A percentile compares a stretch with the other conserved stretches of the same genome.
Evolutionary conservation across 2,329 filamentous ascomycete genomes (phyloP).

Genomic region (Xylaria sp.): DNA sequence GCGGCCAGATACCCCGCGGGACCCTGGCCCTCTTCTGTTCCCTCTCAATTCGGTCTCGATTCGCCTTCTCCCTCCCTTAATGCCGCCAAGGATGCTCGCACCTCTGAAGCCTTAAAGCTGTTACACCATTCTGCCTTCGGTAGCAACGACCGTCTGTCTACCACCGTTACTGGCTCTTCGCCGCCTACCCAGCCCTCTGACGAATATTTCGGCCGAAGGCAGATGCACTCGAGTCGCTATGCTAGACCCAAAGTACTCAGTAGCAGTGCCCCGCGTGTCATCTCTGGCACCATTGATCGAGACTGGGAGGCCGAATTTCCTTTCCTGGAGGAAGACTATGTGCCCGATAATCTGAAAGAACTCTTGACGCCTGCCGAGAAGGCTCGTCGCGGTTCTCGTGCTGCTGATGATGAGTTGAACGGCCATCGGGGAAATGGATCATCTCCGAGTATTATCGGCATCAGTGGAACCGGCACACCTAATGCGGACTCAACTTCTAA

Average conservation of each 20-base stretch:
- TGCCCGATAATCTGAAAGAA: constrained; percentile 77
- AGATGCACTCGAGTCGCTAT: constrained; percentile 75
- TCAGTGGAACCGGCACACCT: constrained; percentile 53
- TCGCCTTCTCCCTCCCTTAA: constrained; percentile 81
- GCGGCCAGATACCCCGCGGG: constrained; percentile 81
- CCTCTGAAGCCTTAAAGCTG: constrained; percentile 71
- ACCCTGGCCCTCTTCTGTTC: constrained; percentile 90
- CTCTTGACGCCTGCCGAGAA: constrained; percentile 74
- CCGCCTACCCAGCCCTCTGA: constrained; percentile 53
- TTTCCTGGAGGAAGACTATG: constrained; percentile 84
- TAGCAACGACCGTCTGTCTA: constrained; percentile 70
- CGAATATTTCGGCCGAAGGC: constrained; percentile 75
- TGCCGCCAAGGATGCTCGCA: constrained; percentile 67
- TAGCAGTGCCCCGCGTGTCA: constrained; percentile 74
- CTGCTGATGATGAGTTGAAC: constrained; percentile 61
- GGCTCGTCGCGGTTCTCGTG: constrained; percentile 69
- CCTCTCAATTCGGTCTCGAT: constrained; percentile 89
- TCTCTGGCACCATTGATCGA: constrained; percentile 69
- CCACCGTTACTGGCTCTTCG: constrained; percentile 54
- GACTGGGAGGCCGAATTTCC: constrained; percentile 76
- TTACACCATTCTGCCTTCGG: constrained; percentile 75
- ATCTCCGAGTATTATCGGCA: constrained; percentile 49
- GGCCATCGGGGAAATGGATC: constrained; percentile 51
- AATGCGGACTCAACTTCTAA: constrained; percentile 61
- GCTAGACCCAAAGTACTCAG: constrained; percentile 74